Conservation (phyloP, 208 protist genomes). For the Trichomonas tenax region DNA sequence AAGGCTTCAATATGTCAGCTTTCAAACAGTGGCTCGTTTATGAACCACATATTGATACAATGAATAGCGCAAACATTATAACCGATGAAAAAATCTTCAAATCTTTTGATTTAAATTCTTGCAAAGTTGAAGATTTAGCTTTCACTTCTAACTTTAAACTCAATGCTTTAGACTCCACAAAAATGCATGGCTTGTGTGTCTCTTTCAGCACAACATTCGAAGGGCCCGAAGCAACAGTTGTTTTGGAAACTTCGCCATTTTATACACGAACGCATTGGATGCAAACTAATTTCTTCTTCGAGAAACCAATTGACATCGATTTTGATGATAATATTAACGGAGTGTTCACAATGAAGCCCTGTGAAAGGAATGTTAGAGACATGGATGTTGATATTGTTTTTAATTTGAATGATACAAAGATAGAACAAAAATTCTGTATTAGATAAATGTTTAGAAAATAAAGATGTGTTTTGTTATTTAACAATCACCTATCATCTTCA, state of each 20-base stretch:
- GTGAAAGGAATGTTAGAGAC: conserved; percentile 70
- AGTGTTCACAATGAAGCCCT: conserved; percentile 58
- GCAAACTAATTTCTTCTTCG: conserved; percentile 84
- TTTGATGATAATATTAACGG: conserved; percentile 59
- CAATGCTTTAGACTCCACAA: conserved; percentile 40
- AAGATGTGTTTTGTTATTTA: no score
- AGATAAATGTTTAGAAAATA: no score
- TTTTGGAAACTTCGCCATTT: conserved; percentile 47
- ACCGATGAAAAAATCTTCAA: conserved; percentile 39
- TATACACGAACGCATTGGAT: conserved; percentile 69
- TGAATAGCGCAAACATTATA: conserved; percentile 44
- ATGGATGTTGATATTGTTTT: conserved; percentile 58
- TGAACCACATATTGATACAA: conserved; percentile 61
- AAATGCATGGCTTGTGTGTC: conserved; percentile 54
- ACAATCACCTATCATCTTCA: no score
- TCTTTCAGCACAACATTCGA: conserved; percentile 60
- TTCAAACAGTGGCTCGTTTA: conserved; percentile 21
- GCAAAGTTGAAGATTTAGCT: conserved; percentile 39
- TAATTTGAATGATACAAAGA: no score
- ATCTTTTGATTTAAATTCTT: conserved; percentile 46
- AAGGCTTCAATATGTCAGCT: conserved; percentile 43
- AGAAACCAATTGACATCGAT: conserved; percentile 58
- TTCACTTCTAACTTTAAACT: conserved; percentile 43
- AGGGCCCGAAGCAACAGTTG: conserved; percentile 46
- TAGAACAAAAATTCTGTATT: no score